Percentiles rank a stretch among this genome's conserved stretches.
Evolutionary conservation across 768 basidiomycete genomes (phyloP).

Genomic region (Psilocybe cubensis): DNA sequence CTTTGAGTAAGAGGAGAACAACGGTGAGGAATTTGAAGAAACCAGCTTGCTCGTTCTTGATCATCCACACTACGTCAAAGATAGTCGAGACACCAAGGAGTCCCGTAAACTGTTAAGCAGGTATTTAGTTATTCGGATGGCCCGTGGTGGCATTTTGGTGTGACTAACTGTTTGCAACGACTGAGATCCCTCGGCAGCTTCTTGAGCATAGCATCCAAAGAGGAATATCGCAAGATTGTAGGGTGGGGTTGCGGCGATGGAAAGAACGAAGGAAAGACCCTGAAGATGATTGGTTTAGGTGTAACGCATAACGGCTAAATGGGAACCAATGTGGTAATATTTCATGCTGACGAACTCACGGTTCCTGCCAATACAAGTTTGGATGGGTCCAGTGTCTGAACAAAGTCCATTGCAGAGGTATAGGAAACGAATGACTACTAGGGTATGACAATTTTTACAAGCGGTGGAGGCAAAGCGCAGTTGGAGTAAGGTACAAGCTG

Average conservation of each 20-base stretch:
- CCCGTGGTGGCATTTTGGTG: not conserved
- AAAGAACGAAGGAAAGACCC: constrained; percentile 64
- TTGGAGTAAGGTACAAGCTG: constrained; percentile 1
- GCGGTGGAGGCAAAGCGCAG: constrained; percentile 3
- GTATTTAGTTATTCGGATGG: not conserved
- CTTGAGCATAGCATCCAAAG: constrained; percentile 76
- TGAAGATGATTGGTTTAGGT: constrained; percentile 27
- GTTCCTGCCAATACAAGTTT: constrained; percentile 69
- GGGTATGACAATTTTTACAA: not conserved
- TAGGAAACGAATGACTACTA: constrained; percentile 14
- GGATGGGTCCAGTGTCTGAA: constrained; percentile 72
- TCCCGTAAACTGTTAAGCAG: constrained; percentile 57
- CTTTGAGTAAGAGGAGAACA: constrained; percentile 63
- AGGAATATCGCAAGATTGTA: constrained; percentile 88
- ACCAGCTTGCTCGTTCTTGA: constrained; percentile 54
- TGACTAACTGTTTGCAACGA: constrained; percentile 63
- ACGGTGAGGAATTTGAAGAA: constrained; percentile 60
- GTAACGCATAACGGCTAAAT: not conserved
- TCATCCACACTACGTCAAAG: constrained; percentile 76
- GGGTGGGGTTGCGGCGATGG: constrained; percentile 58
- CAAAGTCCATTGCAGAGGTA: constrained; percentile 55
- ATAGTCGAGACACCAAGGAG: constrained; percentile 63
- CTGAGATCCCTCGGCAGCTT: constrained; percentile 64
- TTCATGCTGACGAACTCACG: constrained; percentile 39
- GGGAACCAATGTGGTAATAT: not conserved